Conservation (phyloP, 768 basidiomycete species). For the Tephrocybe rancida region DNA sequence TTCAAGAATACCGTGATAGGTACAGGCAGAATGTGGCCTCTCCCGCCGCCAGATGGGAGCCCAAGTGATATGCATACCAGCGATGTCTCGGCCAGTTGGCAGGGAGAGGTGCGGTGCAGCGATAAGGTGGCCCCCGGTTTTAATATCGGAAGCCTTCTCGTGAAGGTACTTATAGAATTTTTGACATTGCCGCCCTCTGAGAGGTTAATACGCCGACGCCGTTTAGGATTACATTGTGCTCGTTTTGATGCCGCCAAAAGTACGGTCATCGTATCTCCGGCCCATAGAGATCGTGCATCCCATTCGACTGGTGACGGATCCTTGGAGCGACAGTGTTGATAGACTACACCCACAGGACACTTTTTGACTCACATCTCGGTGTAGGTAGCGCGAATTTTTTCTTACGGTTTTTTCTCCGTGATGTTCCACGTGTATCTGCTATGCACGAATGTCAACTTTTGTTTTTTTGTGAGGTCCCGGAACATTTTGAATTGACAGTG, state of each 20-base stretch:
- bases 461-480: constrained; percentile 11
- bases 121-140: constrained; percentile 48
- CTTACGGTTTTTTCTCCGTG: background rate
- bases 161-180: constrained; percentile 44
- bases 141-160: constrained; percentile 39
- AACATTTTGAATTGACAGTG: background rate
- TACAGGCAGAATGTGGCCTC: constrained; percentile 44
- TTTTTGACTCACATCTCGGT: constrained; percentile 19
- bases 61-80: constrained; percentile 13
- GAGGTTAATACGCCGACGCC: background rate
- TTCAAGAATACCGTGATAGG: constrained; percentile 41
- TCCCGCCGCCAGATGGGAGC: constrained; percentile 25
- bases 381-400: background rate
- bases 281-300: constrained; percentile 47
- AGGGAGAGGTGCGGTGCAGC: constrained; percentile 49
- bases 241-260: constrained; percentile 45
- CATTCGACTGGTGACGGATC: constrained; percentile 58
- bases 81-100: constrained; percentile 52
- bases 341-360: constrained; percentile 37
- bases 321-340: constrained; percentile 39
- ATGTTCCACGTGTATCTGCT: background rate
- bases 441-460: background rate
- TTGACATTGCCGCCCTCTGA: background rate
- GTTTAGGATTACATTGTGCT: constrained; percentile 58
- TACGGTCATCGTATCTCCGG: constrained; percentile 42